A percentile compares a stretch with the other conserved stretches of the same genome.
Evolutionary conservation across 768 basidiomycete species (phyloP).

Genomic region (Trametes gibbosa): DNA sequence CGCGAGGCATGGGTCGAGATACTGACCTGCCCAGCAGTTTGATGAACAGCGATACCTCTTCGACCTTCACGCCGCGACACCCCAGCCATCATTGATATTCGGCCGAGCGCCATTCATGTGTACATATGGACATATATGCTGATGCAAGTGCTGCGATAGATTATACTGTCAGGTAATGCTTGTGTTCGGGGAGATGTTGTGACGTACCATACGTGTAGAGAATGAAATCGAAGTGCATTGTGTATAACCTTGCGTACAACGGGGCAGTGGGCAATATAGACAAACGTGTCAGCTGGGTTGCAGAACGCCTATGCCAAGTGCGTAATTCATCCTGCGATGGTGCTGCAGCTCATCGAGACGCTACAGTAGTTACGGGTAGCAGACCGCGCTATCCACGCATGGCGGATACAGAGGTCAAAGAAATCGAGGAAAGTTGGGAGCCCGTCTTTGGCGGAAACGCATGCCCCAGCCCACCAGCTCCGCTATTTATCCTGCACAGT

Average conservation of each 20-base stretch:
- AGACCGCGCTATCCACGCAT: too few species aligned
- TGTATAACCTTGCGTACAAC: background rate
- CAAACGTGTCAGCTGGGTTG: background rate
- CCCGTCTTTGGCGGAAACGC: too few species aligned
- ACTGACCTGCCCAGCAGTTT: background rate
- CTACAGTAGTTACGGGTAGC: too few species aligned
- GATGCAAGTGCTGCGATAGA: slow-evolving; percentile 2
- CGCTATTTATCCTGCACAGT: too few species aligned
- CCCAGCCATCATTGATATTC: background rate
- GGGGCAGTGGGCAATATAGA: background rate
- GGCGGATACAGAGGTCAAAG: too few species aligned
- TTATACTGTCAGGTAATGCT: slow-evolving; percentile 9
- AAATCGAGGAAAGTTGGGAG: too few species aligned
- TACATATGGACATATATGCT: background rate
- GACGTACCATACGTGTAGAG: slow-evolving; percentile 12
- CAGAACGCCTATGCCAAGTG: background rate
- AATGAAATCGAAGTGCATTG: background rate
- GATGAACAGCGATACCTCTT: background rate
- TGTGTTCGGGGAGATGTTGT: slow-evolving; percentile 1
- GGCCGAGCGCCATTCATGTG: background rate
- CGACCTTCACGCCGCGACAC: background rate
- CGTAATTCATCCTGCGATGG: too few species aligned
- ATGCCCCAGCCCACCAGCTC: too few species aligned
- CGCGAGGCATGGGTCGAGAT: too few species aligned
- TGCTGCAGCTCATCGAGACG: too few species aligned